Evolutionary conservation across 176 grass and related monocot genomes (phyloP), one percentile per base, ranked within the genome.

Genomic region (Juncus inflexus): DNA sequence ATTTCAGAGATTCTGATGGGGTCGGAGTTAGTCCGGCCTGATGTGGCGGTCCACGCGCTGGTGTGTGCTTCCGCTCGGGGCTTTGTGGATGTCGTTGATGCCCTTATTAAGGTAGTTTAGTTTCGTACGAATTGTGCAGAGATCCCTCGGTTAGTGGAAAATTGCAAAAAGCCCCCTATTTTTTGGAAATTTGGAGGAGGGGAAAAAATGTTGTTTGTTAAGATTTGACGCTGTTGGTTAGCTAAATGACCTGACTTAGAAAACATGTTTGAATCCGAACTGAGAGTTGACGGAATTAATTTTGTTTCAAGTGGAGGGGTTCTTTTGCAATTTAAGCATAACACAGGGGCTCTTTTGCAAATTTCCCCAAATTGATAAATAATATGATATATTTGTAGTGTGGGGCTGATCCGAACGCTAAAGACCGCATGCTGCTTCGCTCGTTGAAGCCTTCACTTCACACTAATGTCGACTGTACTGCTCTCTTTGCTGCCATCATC

Each of bases 371-470:
- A 69, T 12, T 41, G 14, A 1, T 55, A 10, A 55, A 10, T 58
- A 42, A 55, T 28, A 3, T 47, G 66, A 80, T 15, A 19, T 19
- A 11, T 1, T 19, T 69, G 41, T 77, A 99, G 94, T 84, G 94
- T 37, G 94, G 89, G 52, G 83, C 52, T 67, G 94, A 99, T 65
- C 75, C 85, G 50, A 90, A 99, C 59, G 75, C 72, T 7, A 92
- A 86, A 10, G 74, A 81, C 6, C 80, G 94, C 69, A 74, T 92
- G 58, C 88, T 99, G 16, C 83, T 99, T 7, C 88, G 88, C 40
- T 99, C 94, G 3, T 64, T 90, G 38, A 99, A 99, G 37, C 94
- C 94, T 3, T 83, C 94, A 2, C 69, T 99, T 50, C 94, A 99
- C 4, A 80, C 76, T 52, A 89, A 99, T 51, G 88, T 89, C 4